A percentile compares a stretch with the other conserved stretches of the same genome.
Conservation (phyloP, 2,329 filamentous ascomycete species). For the Alternaria sp. region DNA sequence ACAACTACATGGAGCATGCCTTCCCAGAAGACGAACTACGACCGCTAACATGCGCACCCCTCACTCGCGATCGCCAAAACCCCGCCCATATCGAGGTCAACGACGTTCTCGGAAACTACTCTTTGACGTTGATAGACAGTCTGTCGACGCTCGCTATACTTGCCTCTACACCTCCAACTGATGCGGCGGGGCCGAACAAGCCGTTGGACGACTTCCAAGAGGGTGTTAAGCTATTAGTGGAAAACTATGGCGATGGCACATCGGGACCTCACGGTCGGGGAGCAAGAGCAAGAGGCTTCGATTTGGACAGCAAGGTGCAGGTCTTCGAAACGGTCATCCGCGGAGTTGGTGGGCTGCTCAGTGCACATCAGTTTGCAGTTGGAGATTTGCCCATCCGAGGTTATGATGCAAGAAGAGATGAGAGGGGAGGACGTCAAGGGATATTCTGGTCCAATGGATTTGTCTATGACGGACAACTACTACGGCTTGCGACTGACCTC, state of each 20-base stretch:
- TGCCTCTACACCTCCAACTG: slow-evolving; percentile 72
- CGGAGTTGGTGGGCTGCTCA: slow-evolving; percentile 87
- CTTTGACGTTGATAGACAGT: slow-evolving; percentile 92
- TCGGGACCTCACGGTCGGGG: slow-evolving; percentile 73
- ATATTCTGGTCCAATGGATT: slow-evolving; percentile 81
- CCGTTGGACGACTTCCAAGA: slow-evolving; percentile 73
- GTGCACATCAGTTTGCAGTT: slow-evolving; percentile 90
- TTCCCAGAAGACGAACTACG: slow-evolving; percentile 97
- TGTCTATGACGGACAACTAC: slow-evolving; percentile 85
- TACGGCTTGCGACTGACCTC: slow-evolving; percentile 88
- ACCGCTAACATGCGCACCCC: slow-evolving; percentile 81
- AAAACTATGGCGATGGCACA: slow-evolving; percentile 86
- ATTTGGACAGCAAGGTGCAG: slow-evolving; percentile 97
- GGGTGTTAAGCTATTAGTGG: slow-evolving; percentile 77
- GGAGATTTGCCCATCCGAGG: slow-evolving; percentile 87
- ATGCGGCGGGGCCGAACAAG: slow-evolving; percentile 63
- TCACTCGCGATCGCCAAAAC: slow-evolving; percentile 83
- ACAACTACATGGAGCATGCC: slow-evolving; percentile 92
- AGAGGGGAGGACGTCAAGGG: slow-evolving; percentile 47
- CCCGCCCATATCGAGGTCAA: slow-evolving; percentile 86
- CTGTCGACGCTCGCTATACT: slow-evolving; percentile 93
- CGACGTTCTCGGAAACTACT: slow-evolving; percentile 97
- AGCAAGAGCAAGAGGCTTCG: slow-evolving; percentile 79
- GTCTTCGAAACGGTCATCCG: slow-evolving; percentile 98
- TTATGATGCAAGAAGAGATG: slow-evolving; percentile 65